Conservation (phyloP, 805 yeast genomes). For the Sugiyamaella smithiae region DNA sequence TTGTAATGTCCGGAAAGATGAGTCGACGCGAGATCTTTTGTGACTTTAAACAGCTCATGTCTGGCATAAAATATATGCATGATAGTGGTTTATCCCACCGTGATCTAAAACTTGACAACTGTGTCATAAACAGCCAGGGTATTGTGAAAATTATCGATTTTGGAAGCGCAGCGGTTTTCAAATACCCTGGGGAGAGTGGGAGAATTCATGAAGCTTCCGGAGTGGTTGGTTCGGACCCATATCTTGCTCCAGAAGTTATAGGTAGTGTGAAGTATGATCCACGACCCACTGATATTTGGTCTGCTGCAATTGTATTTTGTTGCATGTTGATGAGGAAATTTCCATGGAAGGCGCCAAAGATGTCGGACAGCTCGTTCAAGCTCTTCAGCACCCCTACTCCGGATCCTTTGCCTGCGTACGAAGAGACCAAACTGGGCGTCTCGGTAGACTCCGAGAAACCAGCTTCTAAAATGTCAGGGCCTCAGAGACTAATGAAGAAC, state of each 20-base stretch:
- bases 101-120: conserved; percentile 87
- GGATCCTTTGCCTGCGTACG: conserved; percentile 22
- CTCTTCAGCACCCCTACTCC: conserved; percentile 75
- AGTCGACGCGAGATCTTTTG: conserved; percentile 73
- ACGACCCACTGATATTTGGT: conserved; percentile 92
- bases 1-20: conserved; percentile 93
- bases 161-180: conserved; percentile 89
- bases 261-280: conserved; percentile 83
- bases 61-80: conserved; percentile 80
- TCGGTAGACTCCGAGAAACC: conserved; percentile 30
- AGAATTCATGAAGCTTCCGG: conserved; percentile 75
- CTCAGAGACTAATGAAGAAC: conserved; percentile 61
- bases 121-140: conserved; percentile 80
- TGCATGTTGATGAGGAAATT: conserved; percentile 90
- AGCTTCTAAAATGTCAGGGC: conserved; percentile 43
- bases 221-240: conserved; percentile 85
- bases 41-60: conserved; percentile 82
- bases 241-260: conserved; percentile 88
- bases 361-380: conserved; percentile 77
- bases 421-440: neutral
- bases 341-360: conserved; percentile 92
- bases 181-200: conserved; percentile 71
- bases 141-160: conserved; percentile 89
- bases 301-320: conserved; percentile 84
- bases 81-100: conserved; percentile 85